A percentile compares a stretch with the other conserved stretches of the same genome.
These are phyloP conservation scores for Closterium sp. DNA, from an alignment of 139 green algal species.

Conservation along the genomic window DNA sequence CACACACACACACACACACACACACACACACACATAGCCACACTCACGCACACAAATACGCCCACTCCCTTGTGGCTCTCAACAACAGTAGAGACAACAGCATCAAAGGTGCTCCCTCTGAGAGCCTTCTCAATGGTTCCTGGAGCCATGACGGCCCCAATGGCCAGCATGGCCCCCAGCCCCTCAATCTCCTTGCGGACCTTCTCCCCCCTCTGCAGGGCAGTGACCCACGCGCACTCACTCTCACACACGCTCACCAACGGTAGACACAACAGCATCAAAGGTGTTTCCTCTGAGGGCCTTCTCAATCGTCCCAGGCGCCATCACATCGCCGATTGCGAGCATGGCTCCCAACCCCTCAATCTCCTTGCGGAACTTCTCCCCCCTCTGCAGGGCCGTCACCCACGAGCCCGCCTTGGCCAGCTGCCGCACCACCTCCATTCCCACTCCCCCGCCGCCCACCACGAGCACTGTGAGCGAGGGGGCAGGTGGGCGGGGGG, in stretches of 20 bases:
- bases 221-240: constrained; percentile 67
- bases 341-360: constrained; percentile 92
- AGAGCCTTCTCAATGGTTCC: constrained; percentile 61
- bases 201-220: constrained; percentile 54
- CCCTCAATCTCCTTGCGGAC: constrained; percentile 79
- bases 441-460: constrained; percentile 82
- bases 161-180: constrained; percentile 88
- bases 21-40: neutral
- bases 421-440: constrained; percentile 79
- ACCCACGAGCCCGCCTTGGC: constrained; percentile 96
- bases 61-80: neutral
- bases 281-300: constrained; percentile 64
- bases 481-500: neutral
- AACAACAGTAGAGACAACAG: constrained; percentile 17
- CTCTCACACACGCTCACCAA: constrained; percentile 74
- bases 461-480: constrained; percentile 72
- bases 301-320: constrained; percentile 65
- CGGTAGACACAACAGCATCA: constrained; percentile 73
- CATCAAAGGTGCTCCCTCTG: constrained; percentile 73
- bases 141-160: constrained; percentile 78
- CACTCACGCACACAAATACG: neutral
- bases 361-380: constrained; percentile 73
- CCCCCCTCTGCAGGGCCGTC: constrained; percentile 68
- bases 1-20: no score
- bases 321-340: constrained; percentile 81